These are phyloP conservation scores for Venturia asperata DNA, from an alignment of 2,329 filamentous ascomycete species.

Conservation along the genomic window DNA sequence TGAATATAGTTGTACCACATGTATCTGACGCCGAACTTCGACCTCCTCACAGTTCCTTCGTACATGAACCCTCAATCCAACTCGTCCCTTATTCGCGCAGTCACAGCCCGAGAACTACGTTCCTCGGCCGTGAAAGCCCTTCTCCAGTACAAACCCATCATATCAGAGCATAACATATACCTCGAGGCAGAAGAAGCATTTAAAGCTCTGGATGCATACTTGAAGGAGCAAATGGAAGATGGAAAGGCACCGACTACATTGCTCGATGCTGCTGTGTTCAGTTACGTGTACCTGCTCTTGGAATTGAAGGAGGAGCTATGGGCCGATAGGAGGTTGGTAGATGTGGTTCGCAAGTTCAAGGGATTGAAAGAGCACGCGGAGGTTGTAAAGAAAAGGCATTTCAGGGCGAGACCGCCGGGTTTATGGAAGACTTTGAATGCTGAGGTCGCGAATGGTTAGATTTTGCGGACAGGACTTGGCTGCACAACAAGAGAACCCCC, in stretches of 20 bases:
- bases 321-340: slow-evolving; percentile 54
- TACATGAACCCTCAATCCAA: slow-evolving; percentile 61
- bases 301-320: slow-evolving; percentile 50
- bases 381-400: slow-evolving; percentile 49
- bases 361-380: slow-evolving; percentile 61
- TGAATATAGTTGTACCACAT: slow-evolving; percentile 60
- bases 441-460: neutral
- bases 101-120: slow-evolving; percentile 60
- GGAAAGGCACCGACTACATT: slow-evolving; percentile 52
- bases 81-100: slow-evolving; percentile 54
- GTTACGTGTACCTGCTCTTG: slow-evolving; percentile 77
- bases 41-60: slow-evolving; percentile 57
- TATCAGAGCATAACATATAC: slow-evolving; percentile 52
- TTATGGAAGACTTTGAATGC: slow-evolving; percentile 10
- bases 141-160: slow-evolving; percentile 52
- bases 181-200: slow-evolving; percentile 57
- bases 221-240: slow-evolving; percentile 59
- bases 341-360: slow-evolving; percentile 49
- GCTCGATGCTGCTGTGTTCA: slow-evolving; percentile 85
- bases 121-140: slow-evolving; percentile 69
- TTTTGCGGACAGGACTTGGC: no score
- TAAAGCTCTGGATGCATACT: slow-evolving; percentile 51
- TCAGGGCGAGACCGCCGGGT: slow-evolving; percentile 23
- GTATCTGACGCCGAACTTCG: slow-evolving; percentile 68
- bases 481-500: no score